Evolutionary conservation across 148 eudicot genomes (phyloP), one percentile per base, ranked within the genome.

Genomic region (Selenicereus undatus): DNA sequence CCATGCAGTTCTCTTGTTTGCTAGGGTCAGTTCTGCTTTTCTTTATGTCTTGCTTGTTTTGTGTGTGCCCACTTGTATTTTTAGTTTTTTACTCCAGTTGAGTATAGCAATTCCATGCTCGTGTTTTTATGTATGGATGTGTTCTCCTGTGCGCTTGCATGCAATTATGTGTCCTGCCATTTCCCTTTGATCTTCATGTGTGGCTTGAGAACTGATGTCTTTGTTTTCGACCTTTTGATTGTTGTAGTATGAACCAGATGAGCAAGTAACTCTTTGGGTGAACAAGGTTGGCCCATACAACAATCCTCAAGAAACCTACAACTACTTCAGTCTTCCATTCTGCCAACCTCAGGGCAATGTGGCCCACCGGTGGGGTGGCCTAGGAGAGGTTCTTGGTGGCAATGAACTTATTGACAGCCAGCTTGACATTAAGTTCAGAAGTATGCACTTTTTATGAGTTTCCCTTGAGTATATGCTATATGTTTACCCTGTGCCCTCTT

Each of bases 321-420:
- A 95, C 83, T 95, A 92, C 80, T 92, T 90, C 86, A 92, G 91
- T 85, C 99, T 95, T 81, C 97, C 99, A 42, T 95, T 92, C 88
- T 95, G 99, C 82, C 97, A 79, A 81, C 90, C 90, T 65, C 56
- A 84, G 52, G 91, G 91, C 43, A 81, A 87, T 81, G 86, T 88
- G 56, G 88, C 91, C 78, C 99, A 93, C 86, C 91, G 90, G 79
- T 95, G 99, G 99, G 97, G 99, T 81, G 97, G 99, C 77, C 97
- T 95, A 50, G 99, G 99, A 75, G 99, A 95, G 88, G 99, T 95
- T 79, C 86, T 95, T 56, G 99, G 99, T 73, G 99, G 99, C 76
- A 95, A 95, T 88, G 99, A 95, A 86, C 94, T 95, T 76, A 93
- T 95, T 82, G 97, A 95, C 86, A 91, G 98, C 87, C 92, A 88